phyloP scores from a whole-genome alignment of 306 rosid species.

The Datisca glomerata region DNA sequence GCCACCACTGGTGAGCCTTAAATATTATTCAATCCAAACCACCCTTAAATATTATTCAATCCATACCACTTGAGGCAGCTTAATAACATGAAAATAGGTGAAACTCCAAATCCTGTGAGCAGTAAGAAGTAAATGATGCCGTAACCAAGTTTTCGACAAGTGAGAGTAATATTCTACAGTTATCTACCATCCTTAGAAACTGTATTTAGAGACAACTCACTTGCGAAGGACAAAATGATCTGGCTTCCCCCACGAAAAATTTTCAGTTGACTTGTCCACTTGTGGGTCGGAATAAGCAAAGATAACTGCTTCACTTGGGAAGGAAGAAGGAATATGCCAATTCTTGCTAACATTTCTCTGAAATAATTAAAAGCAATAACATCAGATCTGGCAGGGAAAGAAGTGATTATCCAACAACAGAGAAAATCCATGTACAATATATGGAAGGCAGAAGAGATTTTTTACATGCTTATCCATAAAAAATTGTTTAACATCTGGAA shows the following conservation, averaged over 20 bases:
- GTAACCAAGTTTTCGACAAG: too few species aligned
- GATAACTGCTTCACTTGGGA: conserved; percentile 81
- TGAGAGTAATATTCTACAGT: too few species aligned
- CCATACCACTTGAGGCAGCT: too few species aligned
- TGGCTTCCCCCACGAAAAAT: conserved; percentile 90
- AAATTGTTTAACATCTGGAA: conserved; percentile 30
- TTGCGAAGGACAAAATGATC: conserved; percentile 91
- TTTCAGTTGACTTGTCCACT: conserved; percentile 84
- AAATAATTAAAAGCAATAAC: conserved; percentile 8
- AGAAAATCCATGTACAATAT: too few species aligned
- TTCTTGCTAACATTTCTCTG: conserved; percentile 99
- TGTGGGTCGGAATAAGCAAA: conserved; percentile 71
- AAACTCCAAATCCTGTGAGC: too few species aligned
- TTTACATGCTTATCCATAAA: conserved; percentile 76
- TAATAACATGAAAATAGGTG: too few species aligned
- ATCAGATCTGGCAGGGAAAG: conserved; percentile 7
- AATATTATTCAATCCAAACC: too few species aligned
- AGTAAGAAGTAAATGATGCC: too few species aligned
- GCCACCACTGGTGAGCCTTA: too few species aligned
- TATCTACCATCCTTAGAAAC: too few species aligned
- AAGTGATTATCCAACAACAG: conserved; percentile 5
- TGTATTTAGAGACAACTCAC: conserved; percentile 35
- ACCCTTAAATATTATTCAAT: too few species aligned
- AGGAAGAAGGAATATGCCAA: conserved; percentile 84
- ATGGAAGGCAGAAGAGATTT: conserved; percentile 5